Evolutionary conservation across 1,284 basidiomycete genomes (phyloP), one percentile per base, ranked within the genome.

Genomic region (Meira nashicola): DNA sequence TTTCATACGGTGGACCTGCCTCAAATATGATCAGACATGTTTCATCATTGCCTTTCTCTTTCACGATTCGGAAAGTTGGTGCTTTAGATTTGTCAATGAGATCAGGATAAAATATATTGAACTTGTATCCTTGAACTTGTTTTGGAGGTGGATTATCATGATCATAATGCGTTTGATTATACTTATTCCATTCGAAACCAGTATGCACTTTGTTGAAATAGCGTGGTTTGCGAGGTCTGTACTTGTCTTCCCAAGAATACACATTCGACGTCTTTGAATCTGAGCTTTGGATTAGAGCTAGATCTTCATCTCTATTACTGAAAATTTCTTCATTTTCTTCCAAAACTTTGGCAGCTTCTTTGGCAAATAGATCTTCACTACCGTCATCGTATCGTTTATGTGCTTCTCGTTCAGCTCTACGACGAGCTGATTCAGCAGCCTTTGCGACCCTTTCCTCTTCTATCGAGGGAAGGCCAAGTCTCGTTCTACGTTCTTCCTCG

Each of bases 181-280:
- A 79, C 82, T 95, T 94, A 82, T 95, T 98, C 95, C 95, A 99
- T 79, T 98, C 95, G 78, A 94, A 99, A n/a, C 95, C 95, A n/a
- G 95, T 98, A 76, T 97, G 92, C 38, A 98, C 94, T 61, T 94
- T 88, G 79, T 99, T 99, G 82, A 98, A 97, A 83, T 96, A 98
- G 66, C 94, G 84, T 40, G 95, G 95, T 79, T 98, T 99, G 49
- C 95, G 84, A n/a, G 95, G 93, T 33, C 95, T 85, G 74, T 95
- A 98, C 80, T 96, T 94, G 83, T 98, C 95, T 81, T 94, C 91
- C 94, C 94, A 98, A 70, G 91, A 90, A 79, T 98, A 97, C 37
- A 61, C 52, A 11, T 41, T 39, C 7, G 17, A 23, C 17, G 25
- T n/a, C 6, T 17, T 48, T 33, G 28, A 33, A 8, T 33, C 28